Evolutionary conservation across 2,329 filamentous ascomycete species (phyloP).

Genomic region (Penicillium olsonii): DNA sequence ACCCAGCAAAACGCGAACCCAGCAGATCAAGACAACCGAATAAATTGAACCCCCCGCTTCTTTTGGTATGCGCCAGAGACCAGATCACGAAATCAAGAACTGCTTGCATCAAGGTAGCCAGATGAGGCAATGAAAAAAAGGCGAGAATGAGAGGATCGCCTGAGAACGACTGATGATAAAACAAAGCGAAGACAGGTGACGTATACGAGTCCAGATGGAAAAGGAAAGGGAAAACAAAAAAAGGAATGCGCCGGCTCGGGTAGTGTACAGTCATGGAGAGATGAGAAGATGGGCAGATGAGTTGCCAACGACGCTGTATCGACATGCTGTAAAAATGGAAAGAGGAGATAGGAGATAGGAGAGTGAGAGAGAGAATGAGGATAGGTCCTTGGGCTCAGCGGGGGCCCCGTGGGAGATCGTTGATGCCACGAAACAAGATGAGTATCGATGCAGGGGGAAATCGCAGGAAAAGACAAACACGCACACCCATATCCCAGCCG

Average conservation of each 20-base stretch:
- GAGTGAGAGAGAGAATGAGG: constrained; percentile 20
- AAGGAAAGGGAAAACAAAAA: no score
- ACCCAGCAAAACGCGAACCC: constrained; percentile 30
- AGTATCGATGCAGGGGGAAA: constrained; percentile 28
- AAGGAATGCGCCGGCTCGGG: constrained; percentile 28
- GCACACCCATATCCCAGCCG: constrained; percentile 27
- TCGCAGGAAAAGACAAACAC: constrained; percentile 20
- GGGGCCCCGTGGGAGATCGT: constrained; percentile 29
- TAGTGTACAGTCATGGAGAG: constrained; percentile 40
- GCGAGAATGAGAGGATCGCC: constrained; percentile 24
- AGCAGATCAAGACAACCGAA: constrained; percentile 34
- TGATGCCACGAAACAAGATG: constrained; percentile 23
- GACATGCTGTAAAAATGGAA: constrained; percentile 19
- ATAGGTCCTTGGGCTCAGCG: constrained; percentile 26
- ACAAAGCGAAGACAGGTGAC: constrained; percentile 18
- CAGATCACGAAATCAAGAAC: constrained; percentile 24
- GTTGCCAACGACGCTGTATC: constrained; percentile 20
- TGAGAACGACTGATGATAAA: constrained; percentile 18
- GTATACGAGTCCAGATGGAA: constrained; percentile 23
- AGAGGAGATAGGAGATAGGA: constrained; percentile 7
- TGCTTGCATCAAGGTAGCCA: constrained; percentile 12
- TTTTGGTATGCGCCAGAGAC: constrained; percentile 39
- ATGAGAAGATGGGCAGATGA: constrained; percentile 22
- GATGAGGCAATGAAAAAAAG: constrained; percentile 23
- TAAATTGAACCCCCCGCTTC: constrained; percentile 32